Evolutionary conservation across 2,329 filamentous ascomycete genomes (phyloP), one percentile per base, ranked within the genome.

Genomic region (Anthostomella pinea): DNA sequence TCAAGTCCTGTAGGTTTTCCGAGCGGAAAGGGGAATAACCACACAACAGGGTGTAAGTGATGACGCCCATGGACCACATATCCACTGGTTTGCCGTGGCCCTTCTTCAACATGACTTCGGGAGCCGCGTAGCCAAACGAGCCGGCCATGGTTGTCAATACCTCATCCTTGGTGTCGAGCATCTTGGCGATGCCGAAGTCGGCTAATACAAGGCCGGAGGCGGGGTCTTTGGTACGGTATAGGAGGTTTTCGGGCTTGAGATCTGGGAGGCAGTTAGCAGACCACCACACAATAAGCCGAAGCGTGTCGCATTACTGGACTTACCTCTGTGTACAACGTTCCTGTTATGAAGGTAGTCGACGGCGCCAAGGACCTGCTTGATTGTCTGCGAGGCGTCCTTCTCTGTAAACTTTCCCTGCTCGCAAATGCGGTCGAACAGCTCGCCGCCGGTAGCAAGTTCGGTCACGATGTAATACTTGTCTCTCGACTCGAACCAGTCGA

Each of bases 391-490:
- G 9, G 89, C 90, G 68, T 98, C 93, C 69, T 95, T 97, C 64
- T 98, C 93, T 10, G 93, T 98, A 68, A 97, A 98, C 62, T 88
- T 95, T 54, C 93, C 94, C 66, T 94, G 87, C 59, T 97, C 90
- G 69, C 93, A 98, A 55, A 98, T 98, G 38, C 94, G 84, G 59
- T 98, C 93, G 65, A 98, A 98, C 46, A 98, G 70, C 69, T 98
- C 93, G 62, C 93, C 93, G 51, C 93, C 93, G 0, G 87, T 95
- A 26, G 93, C 93, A 38, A 98, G 75, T 66, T 98, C 85, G 20
- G 93, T 98, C 54, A 98, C 90, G 53, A 98, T 97, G 65, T 98
- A 98, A 71, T 95, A 98, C 72, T 98, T 98, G 73, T 98, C 93
- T 69, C 89, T 87, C 38, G 91, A 97, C 69, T 98, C 93, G 61